phyloP scores from a whole-genome alignment of 257 asterid species.

The Solanum neorickii region DNA sequence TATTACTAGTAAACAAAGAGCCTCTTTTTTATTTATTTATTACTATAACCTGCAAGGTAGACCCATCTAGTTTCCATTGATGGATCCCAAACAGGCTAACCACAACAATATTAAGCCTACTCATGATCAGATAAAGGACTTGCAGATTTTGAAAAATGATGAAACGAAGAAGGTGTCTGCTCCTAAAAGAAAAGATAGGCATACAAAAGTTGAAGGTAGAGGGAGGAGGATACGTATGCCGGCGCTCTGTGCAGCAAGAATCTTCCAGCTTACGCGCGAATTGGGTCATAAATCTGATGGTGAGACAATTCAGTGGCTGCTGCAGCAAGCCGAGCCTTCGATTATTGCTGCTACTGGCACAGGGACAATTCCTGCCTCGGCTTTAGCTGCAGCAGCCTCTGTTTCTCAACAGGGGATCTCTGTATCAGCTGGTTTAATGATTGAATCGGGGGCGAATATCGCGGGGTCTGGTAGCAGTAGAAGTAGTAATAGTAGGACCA shows the following conservation, averaged over 20 bases:
- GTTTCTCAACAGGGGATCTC: conserved; percentile 33
- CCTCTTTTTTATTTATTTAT: neutral
- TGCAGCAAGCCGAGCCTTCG: conserved; percentile 70
- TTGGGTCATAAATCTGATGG: conserved; percentile 79
- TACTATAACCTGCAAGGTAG: neutral
- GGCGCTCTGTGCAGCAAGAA: conserved; percentile 68
- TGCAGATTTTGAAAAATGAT: conserved; percentile 18
- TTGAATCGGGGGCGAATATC: conserved; percentile 21
- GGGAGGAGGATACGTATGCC: conserved; percentile 82
- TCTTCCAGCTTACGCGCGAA: conserved; percentile 62
- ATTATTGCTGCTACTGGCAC: conserved; percentile 70
- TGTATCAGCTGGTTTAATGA: conserved; percentile 33
- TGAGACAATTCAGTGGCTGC: conserved; percentile 70
- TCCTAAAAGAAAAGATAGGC: conserved; percentile 62
- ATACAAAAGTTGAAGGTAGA: conserved; percentile 70
- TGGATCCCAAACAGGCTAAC: conserved; percentile 25
- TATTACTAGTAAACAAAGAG: neutral
- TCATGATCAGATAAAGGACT: conserved; percentile 17
- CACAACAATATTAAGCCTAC: conserved; percentile 7
- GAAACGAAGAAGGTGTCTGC: conserved; percentile 18
- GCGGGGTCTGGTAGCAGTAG: neutral
- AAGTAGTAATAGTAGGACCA: conserved; percentile 24
- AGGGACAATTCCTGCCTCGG: conserved; percentile 73
- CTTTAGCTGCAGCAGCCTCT: conserved; percentile 42
- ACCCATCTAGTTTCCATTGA: conserved; percentile 20